Conservation (phyloP, 2,329 filamentous ascomycete species). For the Cytospora schulzeri region DNA sequence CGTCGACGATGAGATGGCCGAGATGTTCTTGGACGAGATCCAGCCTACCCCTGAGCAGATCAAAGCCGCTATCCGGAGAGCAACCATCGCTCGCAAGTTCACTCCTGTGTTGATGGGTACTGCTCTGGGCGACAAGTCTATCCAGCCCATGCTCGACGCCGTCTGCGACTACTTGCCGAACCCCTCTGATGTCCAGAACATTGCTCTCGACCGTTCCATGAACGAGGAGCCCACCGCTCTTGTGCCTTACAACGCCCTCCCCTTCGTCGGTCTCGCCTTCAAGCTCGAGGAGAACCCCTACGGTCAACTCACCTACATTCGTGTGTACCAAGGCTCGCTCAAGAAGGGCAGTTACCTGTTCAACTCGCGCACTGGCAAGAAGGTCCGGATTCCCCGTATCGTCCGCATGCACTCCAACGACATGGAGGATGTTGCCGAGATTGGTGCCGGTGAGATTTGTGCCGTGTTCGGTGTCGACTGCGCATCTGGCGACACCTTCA, state of each 20-base stretch:
- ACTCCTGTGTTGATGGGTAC: constrained; percentile 96
- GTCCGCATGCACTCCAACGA: constrained; percentile 99
- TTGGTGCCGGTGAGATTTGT: constrained; percentile 96
- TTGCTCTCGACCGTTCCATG: constrained; percentile 81
- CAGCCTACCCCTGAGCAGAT: constrained; percentile 81
- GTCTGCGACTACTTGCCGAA: constrained; percentile 96
- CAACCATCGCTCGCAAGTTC: constrained; percentile 89
- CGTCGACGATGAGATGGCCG: constrained; percentile 96
- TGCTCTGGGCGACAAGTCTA: constrained; percentile 88
- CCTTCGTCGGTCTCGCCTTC: constrained; percentile 94
- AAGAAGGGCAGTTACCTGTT: constrained; percentile 87
- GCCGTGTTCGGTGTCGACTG: constrained; percentile 98
- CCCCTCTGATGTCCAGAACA: constrained; percentile 84
- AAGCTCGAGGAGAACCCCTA: constrained; percentile 99
- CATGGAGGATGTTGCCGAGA: constrained; percentile 93
- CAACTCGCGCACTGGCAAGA: constrained; percentile 93
- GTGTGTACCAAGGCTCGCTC: constrained; percentile 92
- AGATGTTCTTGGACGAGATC: constrained; percentile 87
- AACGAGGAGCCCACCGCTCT: constrained; percentile 81
- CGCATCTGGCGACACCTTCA: constrained; percentile 97
- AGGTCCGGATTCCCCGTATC: constrained; percentile 93
- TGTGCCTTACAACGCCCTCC: constrained; percentile 88
- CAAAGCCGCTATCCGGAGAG: constrained; percentile 86
- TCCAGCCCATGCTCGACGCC: constrained; percentile 93
- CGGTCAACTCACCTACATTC: constrained; percentile 96